A percentile compares a stretch with the other conserved stretches of the same genome.
These are phyloP conservation scores for Rutstroemia sp. DNA, from an alignment of 2,329 filamentous ascomycete species.

Conservation along the genomic window DNA sequence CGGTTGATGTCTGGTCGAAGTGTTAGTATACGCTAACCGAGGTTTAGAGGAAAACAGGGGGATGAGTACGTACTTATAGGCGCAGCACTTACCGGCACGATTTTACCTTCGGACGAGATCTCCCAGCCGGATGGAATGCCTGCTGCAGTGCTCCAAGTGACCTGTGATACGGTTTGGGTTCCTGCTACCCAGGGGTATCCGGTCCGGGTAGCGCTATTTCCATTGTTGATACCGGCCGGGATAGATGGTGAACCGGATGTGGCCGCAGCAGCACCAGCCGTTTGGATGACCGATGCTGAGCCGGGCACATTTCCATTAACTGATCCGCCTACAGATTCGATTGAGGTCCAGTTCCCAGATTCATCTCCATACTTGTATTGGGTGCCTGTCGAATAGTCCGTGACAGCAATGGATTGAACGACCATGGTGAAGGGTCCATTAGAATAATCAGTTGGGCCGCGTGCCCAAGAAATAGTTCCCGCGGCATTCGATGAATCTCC, in stretches of 20 bases:
- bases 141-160: slow-evolving; percentile 33
- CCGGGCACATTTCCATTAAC: slow-evolving; percentile 56
- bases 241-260: slow-evolving; percentile 56
- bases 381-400: slow-evolving; percentile 88
- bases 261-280: slow-evolving; percentile 56
- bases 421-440: slow-evolving; percentile 81
- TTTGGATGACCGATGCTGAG: slow-evolving; percentile 34
- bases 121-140: slow-evolving; percentile 74
- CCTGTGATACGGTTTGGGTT: slow-evolving; percentile 41
- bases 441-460: slow-evolving; percentile 76
- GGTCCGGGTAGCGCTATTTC: slow-evolving; percentile 48
- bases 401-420: slow-evolving; percentile 67
- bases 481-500: slow-evolving; percentile 68
- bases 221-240: slow-evolving; percentile 59
- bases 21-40: slow-evolving; percentile 21
- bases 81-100: slow-evolving; percentile 64
- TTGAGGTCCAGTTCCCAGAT: slow-evolving; percentile 73
- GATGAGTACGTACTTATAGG: slow-evolving; percentile 51
- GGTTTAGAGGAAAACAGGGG: slow-evolving; percentile 4
- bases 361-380: slow-evolving; percentile 76
- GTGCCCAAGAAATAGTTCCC: slow-evolving; percentile 86
- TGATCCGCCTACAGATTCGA: slow-evolving; percentile 69
- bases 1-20: slow-evolving; percentile 34
- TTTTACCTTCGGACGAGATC: slow-evolving; percentile 71
- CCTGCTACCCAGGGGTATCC: slow-evolving; percentile 62